Evolutionary conservation across 2,329 filamentous ascomycete species (phyloP).

Genomic region (Capronia americana): DNA sequence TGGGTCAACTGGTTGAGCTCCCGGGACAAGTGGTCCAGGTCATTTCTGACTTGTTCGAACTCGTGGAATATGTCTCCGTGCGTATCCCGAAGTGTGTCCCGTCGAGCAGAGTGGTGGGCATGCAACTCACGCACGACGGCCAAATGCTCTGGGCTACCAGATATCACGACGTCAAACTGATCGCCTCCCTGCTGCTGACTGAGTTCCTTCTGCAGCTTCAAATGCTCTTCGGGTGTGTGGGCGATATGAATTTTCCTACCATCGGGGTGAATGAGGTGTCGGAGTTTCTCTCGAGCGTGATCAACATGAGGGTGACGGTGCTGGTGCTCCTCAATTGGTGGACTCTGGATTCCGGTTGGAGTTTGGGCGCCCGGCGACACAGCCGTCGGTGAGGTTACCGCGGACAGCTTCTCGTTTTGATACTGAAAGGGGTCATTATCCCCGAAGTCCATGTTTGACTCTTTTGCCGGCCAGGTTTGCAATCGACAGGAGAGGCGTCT

Average conservation of each 20-base stretch:
- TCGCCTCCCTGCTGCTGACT: constrained; percentile 5
- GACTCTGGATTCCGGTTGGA: constrained; percentile 9
- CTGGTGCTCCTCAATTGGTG: neutral
- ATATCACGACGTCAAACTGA: constrained; percentile 18
- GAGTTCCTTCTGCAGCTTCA: constrained; percentile 12
- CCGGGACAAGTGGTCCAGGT: constrained; percentile 12
- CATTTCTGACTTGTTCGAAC: constrained; percentile 16
- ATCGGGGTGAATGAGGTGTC: constrained; percentile 17
- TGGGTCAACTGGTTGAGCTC: constrained; percentile 13
- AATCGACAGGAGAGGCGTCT: neutral
- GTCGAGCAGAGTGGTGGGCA: constrained; percentile 14
- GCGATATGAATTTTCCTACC: constrained; percentile 21
- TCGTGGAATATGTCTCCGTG: constrained; percentile 16
- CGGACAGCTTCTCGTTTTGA: constrained; percentile 7
- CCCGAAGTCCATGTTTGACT: constrained; percentile 5
- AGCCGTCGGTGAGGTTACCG: constrained; percentile 5
- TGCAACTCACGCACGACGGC: constrained; percentile 17
- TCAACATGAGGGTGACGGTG: constrained; percentile 14
- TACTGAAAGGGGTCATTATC: constrained; percentile 3
- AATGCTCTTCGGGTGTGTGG: constrained; percentile 16
- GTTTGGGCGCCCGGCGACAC: constrained; percentile 10
- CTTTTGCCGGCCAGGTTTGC: neutral
- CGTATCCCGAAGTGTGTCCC: constrained; percentile 12
- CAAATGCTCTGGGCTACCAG: constrained; percentile 16
- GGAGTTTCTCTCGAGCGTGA: constrained; percentile 16